Evolutionary conservation across 306 rosid species (phyloP).

Genomic region (Alnus glutinosa): DNA sequence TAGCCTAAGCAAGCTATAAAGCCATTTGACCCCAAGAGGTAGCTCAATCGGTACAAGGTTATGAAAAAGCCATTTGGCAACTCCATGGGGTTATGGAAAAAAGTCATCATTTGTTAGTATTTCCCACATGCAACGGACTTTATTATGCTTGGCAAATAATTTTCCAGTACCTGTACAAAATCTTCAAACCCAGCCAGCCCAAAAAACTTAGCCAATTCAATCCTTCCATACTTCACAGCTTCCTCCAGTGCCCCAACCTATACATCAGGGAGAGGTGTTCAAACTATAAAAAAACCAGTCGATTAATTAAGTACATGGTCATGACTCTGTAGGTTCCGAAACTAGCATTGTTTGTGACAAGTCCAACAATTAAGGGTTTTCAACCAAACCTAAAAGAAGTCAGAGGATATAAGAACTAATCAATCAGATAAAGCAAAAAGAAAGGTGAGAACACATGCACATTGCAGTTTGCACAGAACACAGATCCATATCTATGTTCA

Average conservation of each 20-base stretch:
- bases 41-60: no score
- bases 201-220: conserved; percentile 68
- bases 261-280: conserved; percentile 24
- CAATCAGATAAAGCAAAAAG: background rate
- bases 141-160: background rate
- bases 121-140: background rate
- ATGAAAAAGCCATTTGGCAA: no score
- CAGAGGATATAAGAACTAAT: background rate
- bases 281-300: conserved; percentile 3
- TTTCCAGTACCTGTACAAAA: conserved; percentile 65
- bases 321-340: background rate
- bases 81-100: no score
- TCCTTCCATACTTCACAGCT: conserved; percentile 86
- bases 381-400: background rate
- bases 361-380: background rate
- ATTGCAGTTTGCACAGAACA: background rate
- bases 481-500: no score
- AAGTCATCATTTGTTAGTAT: background rate
- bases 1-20: no score
- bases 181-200: conserved; percentile 66
- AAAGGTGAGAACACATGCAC: background rate
- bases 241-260: conserved; percentile 90
- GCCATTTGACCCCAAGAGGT: no score
- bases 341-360: background rate
- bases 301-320: background rate